Percentiles rank a stretch among this genome's conserved stretches.
Evolutionary conservation across 805 yeast genomes (phyloP).

Genomic region (Ogataea methanolica): DNA sequence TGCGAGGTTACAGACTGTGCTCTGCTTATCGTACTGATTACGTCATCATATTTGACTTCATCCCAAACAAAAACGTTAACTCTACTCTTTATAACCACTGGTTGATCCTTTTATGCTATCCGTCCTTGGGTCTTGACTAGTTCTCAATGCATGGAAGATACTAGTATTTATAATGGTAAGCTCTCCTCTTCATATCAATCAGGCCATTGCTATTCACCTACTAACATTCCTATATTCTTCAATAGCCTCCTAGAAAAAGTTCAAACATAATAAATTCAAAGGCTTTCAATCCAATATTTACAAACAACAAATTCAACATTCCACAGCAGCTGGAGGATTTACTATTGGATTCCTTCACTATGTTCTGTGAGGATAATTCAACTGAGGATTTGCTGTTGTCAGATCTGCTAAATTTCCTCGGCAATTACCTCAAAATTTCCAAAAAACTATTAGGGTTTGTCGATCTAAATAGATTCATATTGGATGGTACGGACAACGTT

Average conservation of each 20-base stretch:
- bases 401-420: constrained; percentile 28
- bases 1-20: neutral
- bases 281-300: constrained; percentile 18
- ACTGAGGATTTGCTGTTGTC: constrained; percentile 33
- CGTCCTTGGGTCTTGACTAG: no score
- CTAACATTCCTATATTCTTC: neutral
- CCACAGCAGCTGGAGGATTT: constrained; percentile 42
- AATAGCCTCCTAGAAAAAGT: constrained; percentile 1
- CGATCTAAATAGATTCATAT: constrained; percentile 24
- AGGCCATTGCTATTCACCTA: neutral
- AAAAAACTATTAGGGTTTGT: constrained; percentile 25
- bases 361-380: constrained; percentile 32
- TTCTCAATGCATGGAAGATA: neutral
- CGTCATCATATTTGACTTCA: no score
- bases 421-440: constrained; percentile 28
- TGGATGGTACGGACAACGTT: constrained; percentile 36
- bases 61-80: no score
- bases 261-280: constrained; percentile 1
- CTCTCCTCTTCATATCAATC: neutral
- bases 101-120: no score
- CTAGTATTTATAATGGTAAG: neutral
- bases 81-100: no score
- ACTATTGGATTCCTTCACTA: constrained; percentile 38
- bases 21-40: no score
- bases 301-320: constrained; percentile 22